Evolutionary conservation across 495 filamentous ascomycete species (phyloP), one percentile per base, ranked within the genome.

Genomic region (Geoglossum glabrum): DNA sequence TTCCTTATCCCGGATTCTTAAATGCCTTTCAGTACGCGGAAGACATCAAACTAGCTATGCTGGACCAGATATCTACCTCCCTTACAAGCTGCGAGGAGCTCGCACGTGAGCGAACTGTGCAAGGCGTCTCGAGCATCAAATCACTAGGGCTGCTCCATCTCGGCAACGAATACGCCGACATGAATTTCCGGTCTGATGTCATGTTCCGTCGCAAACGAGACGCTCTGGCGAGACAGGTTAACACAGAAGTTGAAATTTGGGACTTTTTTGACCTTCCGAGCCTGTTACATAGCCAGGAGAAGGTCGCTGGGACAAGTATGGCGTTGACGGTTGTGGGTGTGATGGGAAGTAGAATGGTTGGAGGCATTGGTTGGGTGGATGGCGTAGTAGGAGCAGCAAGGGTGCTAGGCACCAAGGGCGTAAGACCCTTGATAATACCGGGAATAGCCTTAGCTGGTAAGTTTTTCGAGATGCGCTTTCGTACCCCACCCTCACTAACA

Each of bases 301-400:
- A 97, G 72, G 72, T 92, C 43, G 89, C 87, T 15, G 87, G 88
- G 38, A 88, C 88, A 28, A 81, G 92, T 60, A 85, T 97, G 82
- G 90, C 93, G 40, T 75, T 98, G 69, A 97, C 92, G 1, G 80
- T 90, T 30, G 86, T 83, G n/a, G 87, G 87, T 58, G 83, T 92
- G 21, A 73, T 95, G 10, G 87, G 90, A 54, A 78, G 82, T 13
- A 77, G 89, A 38, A 73, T 90, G 59, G 72, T 97, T 47, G 86
- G 90, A 61, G 82, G 89, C 54, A 78, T 86, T 64, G 81, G 85
- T 56, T 95, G 90, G 85, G 71, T 96, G 55, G 92, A 97, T 66
- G 86, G 89, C 57, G 81, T 84, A 3, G 69, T 96, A 33, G 87
- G 83, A 61, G 84, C 82, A 23, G 81, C 78, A 23, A 87, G 83